A percentile compares a stretch with the other conserved stretches of the same genome.
Conservation (phyloP, 2,329 filamentous ascomycete genomes). For the Colletotrichum paranaense region DNA sequence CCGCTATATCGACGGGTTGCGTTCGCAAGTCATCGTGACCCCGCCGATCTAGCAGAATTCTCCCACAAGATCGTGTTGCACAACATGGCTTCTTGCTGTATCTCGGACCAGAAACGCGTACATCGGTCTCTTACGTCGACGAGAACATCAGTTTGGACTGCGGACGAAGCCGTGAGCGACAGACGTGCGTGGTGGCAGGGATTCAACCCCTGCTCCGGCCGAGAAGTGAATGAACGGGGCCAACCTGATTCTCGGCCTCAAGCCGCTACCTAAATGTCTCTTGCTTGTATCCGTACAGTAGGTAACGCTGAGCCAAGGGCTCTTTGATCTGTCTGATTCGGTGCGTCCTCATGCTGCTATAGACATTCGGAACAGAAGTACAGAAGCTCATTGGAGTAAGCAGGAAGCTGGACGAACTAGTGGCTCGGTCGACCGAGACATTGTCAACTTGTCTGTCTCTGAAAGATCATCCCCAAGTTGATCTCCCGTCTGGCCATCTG, state of each 20-base stretch:
- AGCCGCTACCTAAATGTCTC: neutral
- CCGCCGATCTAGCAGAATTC: neutral
- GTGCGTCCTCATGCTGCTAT: neutral
- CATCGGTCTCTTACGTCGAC: neutral
- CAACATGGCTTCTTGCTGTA: neutral
- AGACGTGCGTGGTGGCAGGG: constrained; percentile 1
- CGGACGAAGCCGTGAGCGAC: neutral
- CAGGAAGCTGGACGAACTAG: constrained; percentile 5
- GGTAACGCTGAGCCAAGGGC: neutral
- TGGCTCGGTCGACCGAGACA: constrained; percentile 25
- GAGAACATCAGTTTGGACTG: neutral
- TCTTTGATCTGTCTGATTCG: neutral
- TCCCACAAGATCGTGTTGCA: neutral
- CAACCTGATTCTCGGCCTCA: neutral
- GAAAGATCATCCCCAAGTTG: constrained; percentile 1
- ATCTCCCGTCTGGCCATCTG: neutral
- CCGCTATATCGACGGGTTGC: neutral
- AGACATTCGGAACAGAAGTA: neutral
- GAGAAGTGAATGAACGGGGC: constrained; percentile 8
- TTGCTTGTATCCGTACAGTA: neutral
- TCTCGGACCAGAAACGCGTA: neutral
- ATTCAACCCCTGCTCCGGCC: constrained; percentile 24
- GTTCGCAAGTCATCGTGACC: neutral
- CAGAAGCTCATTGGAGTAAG: constrained; percentile 1
- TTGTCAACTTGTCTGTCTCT: constrained; percentile 6